Evolutionary conservation across 495 filamentous ascomycete genomes (phyloP).

Genomic region (Trichocladium antarcticum): DNA sequence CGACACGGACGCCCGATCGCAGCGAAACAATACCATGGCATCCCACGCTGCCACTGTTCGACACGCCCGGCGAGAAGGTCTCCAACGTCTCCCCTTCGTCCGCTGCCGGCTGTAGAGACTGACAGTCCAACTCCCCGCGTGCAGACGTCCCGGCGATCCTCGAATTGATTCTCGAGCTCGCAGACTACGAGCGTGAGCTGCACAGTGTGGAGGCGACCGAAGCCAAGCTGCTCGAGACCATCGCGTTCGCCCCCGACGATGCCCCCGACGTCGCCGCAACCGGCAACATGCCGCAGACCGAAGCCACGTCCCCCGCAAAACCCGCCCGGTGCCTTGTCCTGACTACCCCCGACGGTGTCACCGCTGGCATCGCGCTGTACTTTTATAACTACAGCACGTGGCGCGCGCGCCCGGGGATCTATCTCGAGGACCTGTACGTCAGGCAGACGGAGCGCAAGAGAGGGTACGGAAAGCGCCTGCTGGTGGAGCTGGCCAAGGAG

Average conservation of each 20-base stretch:
- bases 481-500: constrained; percentile 67
- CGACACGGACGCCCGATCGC: too few species aligned
- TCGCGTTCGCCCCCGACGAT: constrained; percentile 56
- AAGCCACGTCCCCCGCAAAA: constrained; percentile 30
- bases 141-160: constrained; percentile 79
- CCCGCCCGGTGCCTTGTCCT: constrained; percentile 41
- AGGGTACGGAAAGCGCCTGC: constrained; percentile 68
- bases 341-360: constrained; percentile 27
- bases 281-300: constrained; percentile 27
- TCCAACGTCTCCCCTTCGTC: too few species aligned
- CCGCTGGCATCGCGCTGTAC: constrained; percentile 49
- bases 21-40: constrained; percentile 7
- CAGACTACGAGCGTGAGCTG: constrained; percentile 70
- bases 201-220: constrained; percentile 71
- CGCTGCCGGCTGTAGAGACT: too few species aligned
- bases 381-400: constrained; percentile 64
- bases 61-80: constrained; percentile 28
- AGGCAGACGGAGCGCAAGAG: constrained; percentile 53
- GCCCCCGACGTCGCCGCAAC: constrained; percentile 24
- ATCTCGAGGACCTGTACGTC: constrained; percentile 89
- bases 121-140: not conserved
- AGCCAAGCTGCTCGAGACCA: constrained; percentile 56
- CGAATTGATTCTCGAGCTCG: constrained; percentile 73
- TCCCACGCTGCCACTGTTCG: constrained; percentile 16
- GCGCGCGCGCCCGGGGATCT: constrained; percentile 76